phyloP scores from a whole-genome alignment of 345 rosid genomes.

The Hypericum androsaemum region DNA sequence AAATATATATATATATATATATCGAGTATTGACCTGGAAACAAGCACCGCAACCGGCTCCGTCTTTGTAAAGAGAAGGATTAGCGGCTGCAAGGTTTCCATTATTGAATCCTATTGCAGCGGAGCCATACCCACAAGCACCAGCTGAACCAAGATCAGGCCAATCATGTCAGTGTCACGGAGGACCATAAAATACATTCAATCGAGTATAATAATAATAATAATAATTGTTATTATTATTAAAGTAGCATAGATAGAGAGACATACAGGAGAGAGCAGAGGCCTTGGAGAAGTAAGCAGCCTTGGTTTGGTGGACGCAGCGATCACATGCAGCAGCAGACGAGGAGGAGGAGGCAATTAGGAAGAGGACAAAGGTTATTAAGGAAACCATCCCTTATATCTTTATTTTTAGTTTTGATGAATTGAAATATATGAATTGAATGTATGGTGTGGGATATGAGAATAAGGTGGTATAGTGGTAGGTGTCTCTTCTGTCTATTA shows the following conservation, averaged over 20 bases:
- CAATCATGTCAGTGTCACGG: conserved; percentile 10
- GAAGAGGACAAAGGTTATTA: neutral
- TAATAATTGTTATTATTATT: too few species aligned
- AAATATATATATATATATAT: neutral
- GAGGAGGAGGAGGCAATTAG: conserved; percentile 25
- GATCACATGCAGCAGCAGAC: conserved; percentile 62
- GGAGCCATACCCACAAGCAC: conserved; percentile 88
- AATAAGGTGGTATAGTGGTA: neutral
- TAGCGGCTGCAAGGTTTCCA: conserved; percentile 67
- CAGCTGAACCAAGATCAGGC: conserved; percentile 41
- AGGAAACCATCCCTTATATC: neutral
- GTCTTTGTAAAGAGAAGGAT: conserved; percentile 62
- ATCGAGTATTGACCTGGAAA: conserved; percentile 38
- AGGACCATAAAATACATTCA: too few species aligned
- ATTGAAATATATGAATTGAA: neutral
- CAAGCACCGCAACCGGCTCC: conserved; percentile 94
- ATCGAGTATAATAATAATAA: too few species aligned
- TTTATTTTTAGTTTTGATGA: neutral
- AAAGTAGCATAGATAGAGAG: neutral
- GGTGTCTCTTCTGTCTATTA: neutral
- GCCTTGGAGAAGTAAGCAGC: conserved; percentile 59
- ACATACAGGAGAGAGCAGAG: conserved; percentile 57
- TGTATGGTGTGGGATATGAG: too few species aligned
- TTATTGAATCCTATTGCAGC: conserved; percentile 48
- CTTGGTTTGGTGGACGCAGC: conserved; percentile 65